Conservation (phyloP, 176 grass and related monocot genomes). For the Carex kokanica region DNA sequence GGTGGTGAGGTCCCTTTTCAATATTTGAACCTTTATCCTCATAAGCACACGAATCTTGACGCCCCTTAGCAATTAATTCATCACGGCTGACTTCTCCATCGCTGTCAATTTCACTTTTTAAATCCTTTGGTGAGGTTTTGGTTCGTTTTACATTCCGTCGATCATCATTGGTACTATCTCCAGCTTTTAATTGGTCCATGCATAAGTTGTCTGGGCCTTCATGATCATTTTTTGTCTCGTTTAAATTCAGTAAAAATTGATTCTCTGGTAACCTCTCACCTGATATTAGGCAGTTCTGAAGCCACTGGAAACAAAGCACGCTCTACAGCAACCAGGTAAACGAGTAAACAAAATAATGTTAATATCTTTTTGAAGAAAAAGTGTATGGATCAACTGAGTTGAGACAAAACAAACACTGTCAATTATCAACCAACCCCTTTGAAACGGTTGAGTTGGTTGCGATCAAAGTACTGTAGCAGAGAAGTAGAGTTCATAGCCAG, state of each 20-base stretch:
- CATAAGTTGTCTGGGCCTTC: slow-evolving; percentile 11
- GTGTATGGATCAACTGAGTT: not conserved
- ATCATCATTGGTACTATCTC: not conserved
- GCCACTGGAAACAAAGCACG: slow-evolving; percentile 55
- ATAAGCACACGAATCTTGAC: slow-evolving; percentile 4
- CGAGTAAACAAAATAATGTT: not conserved
- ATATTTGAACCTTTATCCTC: slow-evolving; percentile 15
- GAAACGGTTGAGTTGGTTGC: slow-evolving; percentile 48
- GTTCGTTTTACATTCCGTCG: slow-evolving; percentile 27
- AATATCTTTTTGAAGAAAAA: not conserved
- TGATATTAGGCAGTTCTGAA: slow-evolving; percentile 65
- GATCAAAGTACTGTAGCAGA: slow-evolving; percentile 51
- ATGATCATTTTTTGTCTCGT: slow-evolving; percentile 38
- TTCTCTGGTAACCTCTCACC: slow-evolving; percentile 56
- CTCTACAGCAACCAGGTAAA: slow-evolving; percentile 31
- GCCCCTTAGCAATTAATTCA: slow-evolving; percentile 1
- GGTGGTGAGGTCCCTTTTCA: slow-evolving; percentile 20
- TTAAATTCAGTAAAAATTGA: slow-evolving; percentile 47
- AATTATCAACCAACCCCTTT: slow-evolving; percentile 39
- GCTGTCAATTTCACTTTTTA: not conserved
- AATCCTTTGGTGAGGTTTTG: slow-evolving; percentile 28
- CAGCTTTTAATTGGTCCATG: slow-evolving; percentile 6
- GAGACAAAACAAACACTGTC: slow-evolving; percentile 8
- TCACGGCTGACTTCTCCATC: not conserved
- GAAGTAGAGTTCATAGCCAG: slow-evolving; percentile 50